Evolutionary conservation across 139 green algal species (phyloP).

Genomic region (Closterium sp.): DNA sequence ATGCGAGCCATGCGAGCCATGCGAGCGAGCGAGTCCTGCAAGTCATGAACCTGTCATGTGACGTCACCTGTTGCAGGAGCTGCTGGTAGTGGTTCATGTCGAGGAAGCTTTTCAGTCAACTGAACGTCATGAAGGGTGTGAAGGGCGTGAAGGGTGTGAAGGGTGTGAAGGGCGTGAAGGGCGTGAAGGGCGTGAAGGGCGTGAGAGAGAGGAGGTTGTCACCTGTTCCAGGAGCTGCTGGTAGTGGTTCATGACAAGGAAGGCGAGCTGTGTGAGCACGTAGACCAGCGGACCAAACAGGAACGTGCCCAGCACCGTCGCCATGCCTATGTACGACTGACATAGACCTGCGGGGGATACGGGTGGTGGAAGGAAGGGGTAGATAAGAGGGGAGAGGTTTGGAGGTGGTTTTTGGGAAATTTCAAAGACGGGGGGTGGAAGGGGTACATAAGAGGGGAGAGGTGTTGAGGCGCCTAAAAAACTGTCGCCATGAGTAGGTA

Average conservation of each 20-base stretch:
- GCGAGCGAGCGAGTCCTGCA: too few relatives aligned
- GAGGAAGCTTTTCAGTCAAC: neutral
- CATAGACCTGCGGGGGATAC: neutral
- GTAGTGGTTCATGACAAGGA: conserved; percentile 29
- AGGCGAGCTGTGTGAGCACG: conserved; percentile 19
- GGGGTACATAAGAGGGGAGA: neutral
- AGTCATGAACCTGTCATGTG: too few relatives aligned
- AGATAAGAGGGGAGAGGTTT: neutral
- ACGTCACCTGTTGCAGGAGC: too few relatives aligned
- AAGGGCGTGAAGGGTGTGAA: too few relatives aligned
- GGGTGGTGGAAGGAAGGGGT: neutral
- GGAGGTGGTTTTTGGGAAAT: neutral
- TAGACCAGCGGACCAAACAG: conserved; percentile 25
- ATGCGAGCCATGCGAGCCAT: too few relatives aligned
- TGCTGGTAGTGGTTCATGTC: conserved; percentile 14
- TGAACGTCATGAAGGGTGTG: too few relatives aligned
- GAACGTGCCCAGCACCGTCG: conserved; percentile 28
- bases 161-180: too few relatives aligned
- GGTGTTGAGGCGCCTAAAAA: too few relatives aligned
- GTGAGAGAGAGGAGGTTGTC: too few relatives aligned
- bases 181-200: too few relatives aligned
- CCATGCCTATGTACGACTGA: conserved; percentile 19
- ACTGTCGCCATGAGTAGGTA: conserved; percentile 25
- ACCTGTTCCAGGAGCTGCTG: neutral
- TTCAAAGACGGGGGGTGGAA: neutral